Evolutionary conservation across 169 alveolate genomes (phyloP).

Genomic region (Cryptosporidium parvum): DNA sequence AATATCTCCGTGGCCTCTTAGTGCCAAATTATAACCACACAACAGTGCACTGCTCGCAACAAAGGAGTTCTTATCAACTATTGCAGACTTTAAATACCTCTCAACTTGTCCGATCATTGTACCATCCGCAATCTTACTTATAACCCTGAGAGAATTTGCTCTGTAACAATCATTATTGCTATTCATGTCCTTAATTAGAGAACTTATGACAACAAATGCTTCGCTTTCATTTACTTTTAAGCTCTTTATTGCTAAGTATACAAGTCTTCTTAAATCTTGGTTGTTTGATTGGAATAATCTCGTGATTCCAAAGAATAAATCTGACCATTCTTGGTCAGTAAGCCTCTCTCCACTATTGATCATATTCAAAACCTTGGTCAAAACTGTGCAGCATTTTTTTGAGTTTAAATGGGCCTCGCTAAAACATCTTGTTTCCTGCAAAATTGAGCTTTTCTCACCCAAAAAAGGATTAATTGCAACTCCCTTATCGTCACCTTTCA

Average conservation of each 20-base stretch:
- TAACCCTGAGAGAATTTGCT: conserved; percentile 96
- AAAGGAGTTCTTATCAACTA: conserved; percentile 93
- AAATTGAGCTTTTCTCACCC: conserved; percentile 86
- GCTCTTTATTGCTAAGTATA: conserved; percentile 91
- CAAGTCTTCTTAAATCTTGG: conserved; percentile 91
- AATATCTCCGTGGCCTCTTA: conserved; percentile 91
- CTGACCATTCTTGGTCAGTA: conserved; percentile 91
- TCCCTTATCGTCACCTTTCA: conserved; percentile 74
- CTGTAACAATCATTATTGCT: conserved; percentile 92
- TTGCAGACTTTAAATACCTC: conserved; percentile 92
- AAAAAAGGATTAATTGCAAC: conserved; percentile 76
- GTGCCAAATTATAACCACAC: conserved; percentile 90
- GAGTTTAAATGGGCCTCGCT: conserved; percentile 88
- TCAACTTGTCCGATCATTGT: conserved; percentile 94
- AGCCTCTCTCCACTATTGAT: conserved; percentile 89
- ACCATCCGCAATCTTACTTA: conserved; percentile 93
- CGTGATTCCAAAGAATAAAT: conserved; percentile 94
- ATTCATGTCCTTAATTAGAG: conserved; percentile 95
- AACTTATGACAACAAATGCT: conserved; percentile 94
- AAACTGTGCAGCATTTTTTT: conserved; percentile 85
- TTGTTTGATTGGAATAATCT: conserved; percentile 92
- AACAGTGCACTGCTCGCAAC: conserved; percentile 93
- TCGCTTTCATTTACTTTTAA: conserved; percentile 92
- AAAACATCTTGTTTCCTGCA: conserved; percentile 90
- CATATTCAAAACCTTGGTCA: conserved; percentile 86